These are phyloP conservation scores for Hibiscus tridactylites DNA, from an alignment of 345 rosid genomes.

Conservation along the genomic window DNA sequence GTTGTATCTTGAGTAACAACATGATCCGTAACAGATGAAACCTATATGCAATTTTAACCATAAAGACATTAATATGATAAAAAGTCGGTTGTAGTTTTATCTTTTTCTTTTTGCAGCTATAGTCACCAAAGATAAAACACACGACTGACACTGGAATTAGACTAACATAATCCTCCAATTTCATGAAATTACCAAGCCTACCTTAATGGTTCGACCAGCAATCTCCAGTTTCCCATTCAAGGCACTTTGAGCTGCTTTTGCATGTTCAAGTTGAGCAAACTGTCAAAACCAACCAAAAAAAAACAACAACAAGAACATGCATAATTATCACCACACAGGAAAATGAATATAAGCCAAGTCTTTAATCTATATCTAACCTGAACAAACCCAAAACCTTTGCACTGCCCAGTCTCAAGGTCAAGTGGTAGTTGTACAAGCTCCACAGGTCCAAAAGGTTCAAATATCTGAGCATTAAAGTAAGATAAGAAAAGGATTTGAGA, in stretches of 20 bases:
- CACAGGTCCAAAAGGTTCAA: constrained; percentile 90
- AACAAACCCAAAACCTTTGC: constrained; percentile 96
- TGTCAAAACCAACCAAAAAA: constrained; percentile 14
- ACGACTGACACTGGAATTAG: not conserved
- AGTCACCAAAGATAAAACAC: not conserved
- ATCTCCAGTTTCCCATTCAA: constrained; percentile 91
- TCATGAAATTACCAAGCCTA: constrained; percentile 18
- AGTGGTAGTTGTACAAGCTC: constrained; percentile 94
- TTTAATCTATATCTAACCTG: constrained; percentile 46
- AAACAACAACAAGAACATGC: not conserved
- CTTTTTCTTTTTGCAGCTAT: not conserved
- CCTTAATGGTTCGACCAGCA: constrained; percentile 86
- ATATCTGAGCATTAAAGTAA: constrained; percentile 39
- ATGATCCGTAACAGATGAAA: constrained; percentile 89
- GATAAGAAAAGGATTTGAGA: not conserved
- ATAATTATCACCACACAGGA: not conserved
- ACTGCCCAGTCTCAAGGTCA: constrained; percentile 84
- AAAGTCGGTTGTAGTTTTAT: not conserved
- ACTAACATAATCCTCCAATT: not conserved
- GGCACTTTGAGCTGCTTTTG: constrained; percentile 77
- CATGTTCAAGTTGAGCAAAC: constrained; percentile 91
- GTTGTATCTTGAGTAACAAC: constrained; percentile 59
- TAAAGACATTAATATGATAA: not conserved
- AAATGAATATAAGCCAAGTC: constrained; percentile 11
- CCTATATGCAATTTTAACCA: constrained; percentile 32